Base-by-base conservation (phyloP, 2,329 filamentous ascomycete genomes). In the Ramichloridium luteum region DNA sequence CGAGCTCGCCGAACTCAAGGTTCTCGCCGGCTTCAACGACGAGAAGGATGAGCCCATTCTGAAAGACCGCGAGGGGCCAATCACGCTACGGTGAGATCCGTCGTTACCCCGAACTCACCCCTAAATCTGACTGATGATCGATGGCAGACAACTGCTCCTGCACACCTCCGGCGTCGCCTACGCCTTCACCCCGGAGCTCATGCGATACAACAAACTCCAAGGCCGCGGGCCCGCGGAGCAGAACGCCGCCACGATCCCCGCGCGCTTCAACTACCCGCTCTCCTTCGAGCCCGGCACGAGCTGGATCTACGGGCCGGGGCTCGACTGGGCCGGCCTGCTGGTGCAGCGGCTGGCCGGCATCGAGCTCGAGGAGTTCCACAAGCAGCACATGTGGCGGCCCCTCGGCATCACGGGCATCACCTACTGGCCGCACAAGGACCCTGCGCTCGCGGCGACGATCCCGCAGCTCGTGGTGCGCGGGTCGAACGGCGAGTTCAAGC, bases 241-340 rank as follows among this genome's bases (percentile, higher is more conserved):
- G 4, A 15, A 22, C 5, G 45, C 42, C 12, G 11, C 31, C 2
- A 54, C 53, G 0, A 59, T 72, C 0, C 57, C 62, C 8, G 57
- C 63, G 12, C 40, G 56, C 0, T 68, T 60, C 37, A 37, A 39
- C 8, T 56, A 61, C 6, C 66, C 68, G 0, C 58, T 73, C 3
- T 30, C 47, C 6, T 70, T 60, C 38, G 63, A 74, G 34, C 70
- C 70, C 1, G 69, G 68, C 0, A 47, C 52, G 0, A 49, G 55
- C 3, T 74, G 68, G 68, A 54, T 57, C 39, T 73, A 73, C 38
- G 60, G 65, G 1, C 41, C 57, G 1, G 43, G 44, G 3, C 45
- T 66, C 1, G 70, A 74, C 50, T 73, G 67, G 68, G 64, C 61
- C 0, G 68, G 70, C 3, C 55, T 59, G 1, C 51, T 72, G 1